Evolutionary conservation across 495 filamentous ascomycete species (phyloP), one percentile per base, ranked within the genome.

Genomic region (Cenococcum geophilum): DNA sequence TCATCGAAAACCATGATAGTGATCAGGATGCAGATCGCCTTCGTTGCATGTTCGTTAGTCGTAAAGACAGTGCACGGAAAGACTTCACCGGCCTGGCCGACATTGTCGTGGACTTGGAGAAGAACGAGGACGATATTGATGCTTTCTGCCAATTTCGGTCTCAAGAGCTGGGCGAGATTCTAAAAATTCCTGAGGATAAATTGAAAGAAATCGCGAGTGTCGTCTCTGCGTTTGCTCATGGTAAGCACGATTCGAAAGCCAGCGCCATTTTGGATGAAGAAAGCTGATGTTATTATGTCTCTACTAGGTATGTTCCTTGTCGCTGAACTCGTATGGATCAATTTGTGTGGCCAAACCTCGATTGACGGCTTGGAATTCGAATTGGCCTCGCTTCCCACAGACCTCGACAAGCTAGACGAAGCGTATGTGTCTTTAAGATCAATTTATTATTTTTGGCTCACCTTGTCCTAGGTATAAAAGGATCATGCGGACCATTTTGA

Each of bases 41-140:
- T 14, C 71, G 77, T 1, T 71, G 70, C 16, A 47, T 78, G 18
- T 70, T 79, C 35, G 61, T 79, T 16, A 77, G 77, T 59, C 36
- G 36, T 14, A 40, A 40, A 40, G 36, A 40, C 14, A 40, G 36
- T 40, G 36, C 36, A 14, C 36, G 36, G 14, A 40, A 40, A 40
- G 36, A 40, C 36, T 40, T 8, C 36, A 40, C 6, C 14, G 36
- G 36, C 36, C 14, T 40, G 36, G 36, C 36, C 8, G 8, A 40
- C 6, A 40, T 40, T 40, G 36, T 14, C 8, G 36, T 40, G 36
- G 36, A 40, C 14, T 14, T 40, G 36, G 36, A 40, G 36, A 40
- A 40, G 8, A 40, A 40, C 14, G 36, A 40, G 36, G 36, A 40
- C 36, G 36, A 40, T 40, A 40, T 40, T 14, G 36, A 40, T 40